Base-by-base conservation (phyloP, 345 rosid genomes). In the Salix caprea region DNA sequence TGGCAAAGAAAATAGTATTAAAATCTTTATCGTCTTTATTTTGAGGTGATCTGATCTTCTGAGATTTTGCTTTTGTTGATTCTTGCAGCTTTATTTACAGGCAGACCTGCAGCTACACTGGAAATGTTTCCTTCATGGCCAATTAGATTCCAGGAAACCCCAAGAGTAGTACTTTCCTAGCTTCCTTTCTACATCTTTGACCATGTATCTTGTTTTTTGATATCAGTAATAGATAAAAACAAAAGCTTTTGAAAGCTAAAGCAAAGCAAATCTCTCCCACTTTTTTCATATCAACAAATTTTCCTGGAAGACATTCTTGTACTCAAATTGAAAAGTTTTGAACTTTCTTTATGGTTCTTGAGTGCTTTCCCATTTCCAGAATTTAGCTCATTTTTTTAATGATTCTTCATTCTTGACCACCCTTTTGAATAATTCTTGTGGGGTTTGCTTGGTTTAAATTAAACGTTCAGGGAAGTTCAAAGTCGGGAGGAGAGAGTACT, bases 61-160 rank as follows among this genome's bases (percentile, higher is more conserved):
- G 87, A 77, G 48, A 74, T 50, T 32, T 70, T 77, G 21, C 69
- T 76, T 67, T 65, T 58, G 58, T 50, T 71, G 71, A 54, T 80
- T 70, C 48, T 54, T 80, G 85, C 99, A 93, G 98, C 92, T 90
- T 91, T 91, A 76, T 88, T 87, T 76, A 77, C 91, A 79, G 90
- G 88, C 76, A 89, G 90, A 84, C 97, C 96, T 81, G 92, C 97
- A 83, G 94, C 99, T 73, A 91, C 99, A 82, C 94, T 93, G 91
- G 99, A 96, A 82, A 93, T 96, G 95, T 96, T 93, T 89, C 99
- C 99, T 85, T 90, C 99, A 65, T 92, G 98, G 98, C 98, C 99
- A 89, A 93, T 96, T 69, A 96, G 97, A 89, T 89, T 89, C 88
- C 96, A 93, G 78, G 97, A 91, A 69, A 96, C 92, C 86, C 93